Percentiles rank a stretch among this genome's conserved stretches.
Evolutionary conservation across 352 stramenopile species (phyloP).

Genomic region (Plasmopara halstedii): DNA sequence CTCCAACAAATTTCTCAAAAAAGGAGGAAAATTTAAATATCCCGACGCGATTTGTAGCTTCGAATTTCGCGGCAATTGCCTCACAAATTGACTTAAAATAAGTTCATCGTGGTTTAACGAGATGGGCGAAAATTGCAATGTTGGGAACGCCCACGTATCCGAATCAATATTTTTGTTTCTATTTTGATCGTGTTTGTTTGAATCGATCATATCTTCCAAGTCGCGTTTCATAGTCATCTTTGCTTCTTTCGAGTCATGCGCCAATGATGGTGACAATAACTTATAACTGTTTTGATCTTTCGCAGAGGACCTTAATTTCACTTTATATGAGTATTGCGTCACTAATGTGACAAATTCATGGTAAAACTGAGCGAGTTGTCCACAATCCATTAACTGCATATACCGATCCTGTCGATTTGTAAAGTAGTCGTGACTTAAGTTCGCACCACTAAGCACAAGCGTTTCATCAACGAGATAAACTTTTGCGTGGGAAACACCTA

Average conservation of each 20-base stretch:
- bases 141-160: constrained; percentile 66
- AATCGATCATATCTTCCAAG: constrained; percentile 36
- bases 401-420: constrained; percentile 78
- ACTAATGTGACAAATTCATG: constrained; percentile 59
- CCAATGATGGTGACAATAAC: constrained; percentile 13
- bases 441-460: constrained; percentile 73
- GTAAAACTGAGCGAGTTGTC: constrained; percentile 53
- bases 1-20: constrained; percentile 48
- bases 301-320: constrained; percentile 18
- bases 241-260: constrained; percentile 30
- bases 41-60: constrained; percentile 61
- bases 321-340: constrained; percentile 34
- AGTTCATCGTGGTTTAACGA: constrained; percentile 48
- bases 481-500: constrained; percentile 78
- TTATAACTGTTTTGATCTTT: constrained; percentile 15
- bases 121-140: constrained; percentile 65
- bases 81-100: constrained; percentile 42
- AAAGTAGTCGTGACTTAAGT: constrained; percentile 81
- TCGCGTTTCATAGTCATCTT: constrained; percentile 32
- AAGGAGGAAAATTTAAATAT: constrained; percentile 75
- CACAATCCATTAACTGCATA: constrained; percentile 48
- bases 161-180: constrained; percentile 2
- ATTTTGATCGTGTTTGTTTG: constrained; percentile 13
- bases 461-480: constrained; percentile 78
- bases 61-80: constrained; percentile 32